Percentiles rank a stretch among this genome's conserved stretches.
These are phyloP conservation scores for Aspergillus sp. DNA, from an alignment of 2,329 filamentous ascomycete genomes.

Conservation along the genomic window DNA sequence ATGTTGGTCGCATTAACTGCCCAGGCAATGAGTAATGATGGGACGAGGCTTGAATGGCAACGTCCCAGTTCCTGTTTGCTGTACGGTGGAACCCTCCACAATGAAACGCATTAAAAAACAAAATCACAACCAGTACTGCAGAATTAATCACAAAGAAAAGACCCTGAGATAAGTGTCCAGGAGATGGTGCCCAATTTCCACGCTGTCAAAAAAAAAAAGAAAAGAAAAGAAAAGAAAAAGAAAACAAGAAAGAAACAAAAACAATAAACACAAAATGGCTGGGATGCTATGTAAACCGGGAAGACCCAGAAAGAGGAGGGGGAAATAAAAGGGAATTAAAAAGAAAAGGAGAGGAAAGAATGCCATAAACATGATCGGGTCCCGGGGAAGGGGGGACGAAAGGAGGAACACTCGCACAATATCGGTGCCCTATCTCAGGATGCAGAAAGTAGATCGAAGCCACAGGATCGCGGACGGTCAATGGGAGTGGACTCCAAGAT, in stretches of 20 bases:
- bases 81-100: slow-evolving; percentile 8
- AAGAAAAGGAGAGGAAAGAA: slow-evolving; percentile 14
- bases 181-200: slow-evolving; percentile 27
- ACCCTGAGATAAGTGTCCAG: slow-evolving; percentile 27
- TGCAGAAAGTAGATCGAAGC: slow-evolving; percentile 21
- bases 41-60: not conserved
- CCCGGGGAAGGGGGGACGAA: not conserved
- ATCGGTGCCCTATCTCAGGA: not conserved
- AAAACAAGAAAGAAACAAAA: slow-evolving; percentile 13
- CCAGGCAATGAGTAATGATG: not conserved
- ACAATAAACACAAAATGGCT: slow-evolving; percentile 27
- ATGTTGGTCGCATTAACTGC: not conserved
- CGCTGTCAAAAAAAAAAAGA: slow-evolving; percentile 29
- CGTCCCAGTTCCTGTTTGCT: not conserved
- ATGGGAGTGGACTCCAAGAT: slow-evolving; percentile 10
- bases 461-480: slow-evolving; percentile 11
- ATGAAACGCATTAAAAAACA: slow-evolving; percentile 4
- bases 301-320: not conserved
- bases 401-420: not conserved
- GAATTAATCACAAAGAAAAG: slow-evolving; percentile 14
- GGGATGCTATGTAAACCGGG: slow-evolving; percentile 24
- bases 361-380: slow-evolving; percentile 8
- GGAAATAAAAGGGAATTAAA: slow-evolving; percentile 10
- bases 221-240: slow-evolving; percentile 29
- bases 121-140: slow-evolving; percentile 15